Percentiles rank a stretch among this genome's conserved stretches.
phyloP scores from a whole-genome alignment of 257 asterid species.

The Fraxinus anomala region DNA sequence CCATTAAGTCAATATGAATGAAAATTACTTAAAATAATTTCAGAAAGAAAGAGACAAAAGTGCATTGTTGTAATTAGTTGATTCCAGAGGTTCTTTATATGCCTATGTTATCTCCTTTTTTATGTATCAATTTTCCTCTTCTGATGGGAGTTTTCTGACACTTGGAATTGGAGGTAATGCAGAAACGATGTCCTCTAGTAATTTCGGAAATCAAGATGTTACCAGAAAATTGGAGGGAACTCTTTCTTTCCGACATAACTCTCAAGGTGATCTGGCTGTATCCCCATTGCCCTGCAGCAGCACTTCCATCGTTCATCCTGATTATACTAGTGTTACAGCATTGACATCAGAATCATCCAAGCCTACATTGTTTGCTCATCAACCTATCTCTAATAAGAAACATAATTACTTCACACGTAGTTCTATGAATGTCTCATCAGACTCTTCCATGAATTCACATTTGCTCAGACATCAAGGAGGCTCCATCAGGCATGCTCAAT shows the following conservation, averaged over 20 bases:
- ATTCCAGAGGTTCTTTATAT: not conserved
- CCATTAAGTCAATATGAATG: not conserved
- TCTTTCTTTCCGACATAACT: not conserved
- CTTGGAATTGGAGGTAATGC: slow-evolving; percentile 60
- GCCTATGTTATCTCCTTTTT: not conserved
- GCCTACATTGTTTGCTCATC: slow-evolving; percentile 30
- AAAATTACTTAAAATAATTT: not conserved
- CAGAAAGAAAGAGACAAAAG: not conserved
- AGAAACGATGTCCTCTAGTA: slow-evolving; percentile 37
- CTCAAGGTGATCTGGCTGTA: slow-evolving; percentile 27
- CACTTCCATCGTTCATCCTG: slow-evolving; percentile 24
- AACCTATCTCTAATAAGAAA: slow-evolving; percentile 22
- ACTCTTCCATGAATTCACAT: slow-evolving; percentile 21
- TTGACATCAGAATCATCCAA: slow-evolving; percentile 26
- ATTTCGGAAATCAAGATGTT: slow-evolving; percentile 44
- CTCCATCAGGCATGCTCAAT: slow-evolving; percentile 25
- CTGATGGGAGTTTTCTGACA: slow-evolving; percentile 60
- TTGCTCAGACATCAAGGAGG: slow-evolving; percentile 24
- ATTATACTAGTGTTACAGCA: slow-evolving; percentile 20
- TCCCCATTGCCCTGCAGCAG: slow-evolving; percentile 24
- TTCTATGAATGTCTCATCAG: slow-evolving; percentile 17
- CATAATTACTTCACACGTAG: slow-evolving; percentile 20
- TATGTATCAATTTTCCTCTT: not conserved
- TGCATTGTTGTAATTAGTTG: not conserved
- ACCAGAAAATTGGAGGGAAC: slow-evolving; percentile 33